Conservation (phyloP, 805 yeast genomes). For the Zygosaccharomyces gambellarensis region DNA sequence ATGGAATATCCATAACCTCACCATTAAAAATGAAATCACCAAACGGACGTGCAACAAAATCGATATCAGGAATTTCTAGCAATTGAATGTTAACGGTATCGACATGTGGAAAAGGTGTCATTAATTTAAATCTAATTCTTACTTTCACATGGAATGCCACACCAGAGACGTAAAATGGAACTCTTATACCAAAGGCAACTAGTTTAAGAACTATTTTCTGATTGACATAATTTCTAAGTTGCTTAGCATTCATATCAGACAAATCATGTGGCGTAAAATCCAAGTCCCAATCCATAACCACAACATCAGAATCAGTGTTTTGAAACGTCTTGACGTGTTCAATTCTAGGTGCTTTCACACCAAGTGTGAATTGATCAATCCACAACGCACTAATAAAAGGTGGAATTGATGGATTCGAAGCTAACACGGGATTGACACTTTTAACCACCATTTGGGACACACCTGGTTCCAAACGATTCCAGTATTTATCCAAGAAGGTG, state of each 20-base stretch:
- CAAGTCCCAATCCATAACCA: conserved; percentile 96
- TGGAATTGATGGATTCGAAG: conserved; percentile 69
- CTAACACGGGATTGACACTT: conserved; percentile 77
- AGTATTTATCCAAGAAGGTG: conserved; percentile 80
- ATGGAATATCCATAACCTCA: conserved; percentile 86
- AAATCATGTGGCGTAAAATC: conserved; percentile 89
- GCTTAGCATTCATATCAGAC: conserved; percentile 80
- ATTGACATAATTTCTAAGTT: conserved; percentile 76
- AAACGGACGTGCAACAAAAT: conserved; percentile 64
- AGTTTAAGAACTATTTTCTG: conserved; percentile 75
- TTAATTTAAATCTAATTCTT: conserved; percentile 83
- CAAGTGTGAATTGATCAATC: conserved; percentile 85
- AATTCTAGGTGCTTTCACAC: conserved; percentile 92
- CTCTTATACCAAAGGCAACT: conserved; percentile 71
- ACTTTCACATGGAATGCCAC: conserved; percentile 69
- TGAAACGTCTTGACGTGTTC: conserved; percentile 85
- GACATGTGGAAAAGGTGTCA: conserved; percentile 86
- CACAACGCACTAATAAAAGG: conserved; percentile 77
- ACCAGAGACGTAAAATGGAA: conserved; percentile 78
- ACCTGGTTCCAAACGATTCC: conserved; percentile 88
- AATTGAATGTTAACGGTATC: conserved; percentile 85
- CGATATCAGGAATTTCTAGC: conserved; percentile 83
- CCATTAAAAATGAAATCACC: conserved; percentile 83
- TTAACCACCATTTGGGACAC: conserved; percentile 80
- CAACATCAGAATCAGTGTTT: conserved; percentile 86